Conservation (phyloP, 2,329 filamentous ascomycete species). For the Emmonsiellopsis sp. region DNA sequence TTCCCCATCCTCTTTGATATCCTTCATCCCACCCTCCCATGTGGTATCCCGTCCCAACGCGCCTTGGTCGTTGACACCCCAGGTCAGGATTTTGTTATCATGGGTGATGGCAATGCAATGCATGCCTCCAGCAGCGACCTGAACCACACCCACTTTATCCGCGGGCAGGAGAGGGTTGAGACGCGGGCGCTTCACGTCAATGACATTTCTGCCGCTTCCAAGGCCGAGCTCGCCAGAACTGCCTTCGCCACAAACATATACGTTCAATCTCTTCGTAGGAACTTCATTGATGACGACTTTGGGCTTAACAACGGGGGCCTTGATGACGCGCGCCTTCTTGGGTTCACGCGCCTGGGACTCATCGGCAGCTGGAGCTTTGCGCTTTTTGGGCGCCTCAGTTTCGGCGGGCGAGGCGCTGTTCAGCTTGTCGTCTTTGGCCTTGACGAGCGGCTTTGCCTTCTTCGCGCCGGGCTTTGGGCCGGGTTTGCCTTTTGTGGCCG, state of each 20-base stretch:
- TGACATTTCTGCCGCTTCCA: conserved; percentile 54
- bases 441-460: background rate
- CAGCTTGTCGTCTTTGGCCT: conserved; percentile 1
- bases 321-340: conserved; percentile 22
- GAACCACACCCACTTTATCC: conserved; percentile 56
- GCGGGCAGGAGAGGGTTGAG: conserved; percentile 53
- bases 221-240: conserved; percentile 74
- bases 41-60: conserved; percentile 66
- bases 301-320: conserved; percentile 15
- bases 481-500: conserved; percentile 14
- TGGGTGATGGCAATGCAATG: conserved; percentile 67
- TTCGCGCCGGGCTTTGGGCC: background rate
- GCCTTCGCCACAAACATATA: conserved; percentile 75
- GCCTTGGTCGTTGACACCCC: conserved; percentile 81
- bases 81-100: conserved; percentile 73
- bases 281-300: conserved; percentile 50
- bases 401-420: background rate
- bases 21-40: conserved; percentile 54
- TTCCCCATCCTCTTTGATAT: conserved; percentile 40
- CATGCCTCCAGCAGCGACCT: conserved; percentile 73
- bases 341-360: conserved; percentile 18
- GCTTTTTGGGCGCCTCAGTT: conserved; percentile 15
- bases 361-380: conserved; percentile 23
- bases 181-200: conserved; percentile 67
- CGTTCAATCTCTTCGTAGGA: conserved; percentile 49